Evolutionary conservation across 2,329 filamentous ascomycete species (phyloP), one percentile per base, ranked within the genome.

Genomic region (Microascus cirrosus): DNA sequence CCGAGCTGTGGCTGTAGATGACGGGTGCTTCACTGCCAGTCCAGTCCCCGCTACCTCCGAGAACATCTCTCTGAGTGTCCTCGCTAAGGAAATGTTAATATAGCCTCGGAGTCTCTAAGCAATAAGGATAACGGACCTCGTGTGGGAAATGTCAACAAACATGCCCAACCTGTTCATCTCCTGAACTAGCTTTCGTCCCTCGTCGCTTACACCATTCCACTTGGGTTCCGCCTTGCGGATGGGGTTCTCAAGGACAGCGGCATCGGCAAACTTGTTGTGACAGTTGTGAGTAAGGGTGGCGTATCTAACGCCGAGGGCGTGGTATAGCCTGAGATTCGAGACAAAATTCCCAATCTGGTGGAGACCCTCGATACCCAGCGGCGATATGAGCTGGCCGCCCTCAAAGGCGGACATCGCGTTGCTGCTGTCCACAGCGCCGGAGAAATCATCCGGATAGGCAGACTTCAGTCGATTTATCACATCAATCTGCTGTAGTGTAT

Each of bases 151-250:
- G 68, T 96, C 93, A 48, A 97, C 88, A n/a, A 96, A 84, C 85
- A 96, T 91, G 28, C 93, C 93, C 1, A 96, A 76, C 2, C 93
- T 82, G 69, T 96, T 97, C 92, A 97, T 96, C 74, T 97, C 93
- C 39, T 77, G 77, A 52, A 97, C 77, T 0, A 96, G 73, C 13
- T 77, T 68, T 56, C 82, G 80, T 4, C 93, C 93, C 1, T 78
- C 78, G 1, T 79, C 74, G 60, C 87, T 93, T 1, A 97, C 77
- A 2, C 93, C 93, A 56, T 79, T 74, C 82, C 85, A 89, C 58
- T 80, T 74, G 0, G 87, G 82, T 56, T 79, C 70, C 60, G 81
- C 76, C 70, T 74, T 71, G 63, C 73, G 67, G 15, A 75, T 63
- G 1, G 81, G 79, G 34, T 73, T 69, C 61, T 86, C 76, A 63